A percentile compares a stretch with the other conserved stretches of the same genome.
Evolutionary conservation across 2,329 filamentous ascomycete species (phyloP).

Genomic region (Botrytis deweyae): DNA sequence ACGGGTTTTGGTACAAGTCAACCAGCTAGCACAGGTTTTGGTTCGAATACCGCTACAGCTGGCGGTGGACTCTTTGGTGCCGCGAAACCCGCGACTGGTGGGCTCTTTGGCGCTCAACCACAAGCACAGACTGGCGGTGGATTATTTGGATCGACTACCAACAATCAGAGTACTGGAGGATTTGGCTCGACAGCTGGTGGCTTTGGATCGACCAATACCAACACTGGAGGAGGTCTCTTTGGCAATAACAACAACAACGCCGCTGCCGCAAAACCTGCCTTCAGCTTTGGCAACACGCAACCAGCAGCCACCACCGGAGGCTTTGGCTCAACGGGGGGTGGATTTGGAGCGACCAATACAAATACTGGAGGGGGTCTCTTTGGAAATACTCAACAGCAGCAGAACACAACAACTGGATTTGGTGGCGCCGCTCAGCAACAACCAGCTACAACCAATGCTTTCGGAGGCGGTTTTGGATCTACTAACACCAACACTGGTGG

Average conservation of each 20-base stretch:
- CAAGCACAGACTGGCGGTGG: constrained; percentile 28
- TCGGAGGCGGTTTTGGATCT: constrained; percentile 38
- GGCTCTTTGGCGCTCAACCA: constrained; percentile 45
- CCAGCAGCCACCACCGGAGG: constrained; percentile 29
- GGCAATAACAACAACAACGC: constrained; percentile 39
- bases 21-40: constrained; percentile 49
- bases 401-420: constrained; percentile 39
- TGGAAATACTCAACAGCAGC: constrained; percentile 37
- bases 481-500: constrained; percentile 39
- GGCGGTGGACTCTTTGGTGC: constrained; percentile 45
- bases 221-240: constrained; percentile 34
- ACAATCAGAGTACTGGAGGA: constrained; percentile 38
- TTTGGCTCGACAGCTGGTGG: constrained; percentile 42
- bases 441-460: constrained; percentile 40
- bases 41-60: constrained; percentile 41
- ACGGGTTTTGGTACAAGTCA: constrained; percentile 48
- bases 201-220: constrained; percentile 37
- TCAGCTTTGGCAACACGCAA: constrained; percentile 35
- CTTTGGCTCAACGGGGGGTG: constrained; percentile 34
- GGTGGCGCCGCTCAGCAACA: constrained; percentile 43
- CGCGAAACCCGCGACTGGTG: constrained; percentile 39
- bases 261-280: constrained; percentile 43
- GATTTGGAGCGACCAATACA: constrained; percentile 29
- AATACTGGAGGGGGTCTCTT: constrained; percentile 42
- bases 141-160: constrained; percentile 29